Evolutionary conservation across 495 filamentous ascomycete species (phyloP).

Genomic region (Ramalina intermedia): DNA sequence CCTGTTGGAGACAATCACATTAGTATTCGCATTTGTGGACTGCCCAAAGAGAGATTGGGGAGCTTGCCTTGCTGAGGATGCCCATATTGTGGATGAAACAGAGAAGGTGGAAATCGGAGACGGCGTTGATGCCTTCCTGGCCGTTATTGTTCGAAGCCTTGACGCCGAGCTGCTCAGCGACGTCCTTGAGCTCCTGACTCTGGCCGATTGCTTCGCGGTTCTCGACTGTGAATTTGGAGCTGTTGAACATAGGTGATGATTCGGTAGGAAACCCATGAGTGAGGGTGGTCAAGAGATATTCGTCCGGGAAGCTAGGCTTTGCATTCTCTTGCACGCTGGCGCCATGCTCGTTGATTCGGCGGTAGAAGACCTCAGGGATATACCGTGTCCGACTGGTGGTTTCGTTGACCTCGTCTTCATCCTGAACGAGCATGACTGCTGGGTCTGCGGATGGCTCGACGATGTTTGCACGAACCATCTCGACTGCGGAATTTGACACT

Average conservation of each 20-base stretch:
- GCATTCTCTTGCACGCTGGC: constrained; percentile 93
- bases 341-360: constrained; percentile 90
- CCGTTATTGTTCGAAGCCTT: constrained; percentile 35
- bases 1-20: constrained; percentile 34
- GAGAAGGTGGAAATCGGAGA: constrained; percentile 90
- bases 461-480: constrained; percentile 94
- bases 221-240: constrained; percentile 66
- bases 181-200: constrained; percentile 54
- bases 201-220: constrained; percentile 77
- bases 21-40: not conserved
- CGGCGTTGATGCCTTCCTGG: constrained; percentile 45
- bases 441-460: constrained; percentile 91
- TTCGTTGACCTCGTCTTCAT: constrained; percentile 73
- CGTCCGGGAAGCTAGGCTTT: constrained; percentile 88
- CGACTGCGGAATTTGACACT: constrained; percentile 83
- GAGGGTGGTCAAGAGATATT: constrained; percentile 88
- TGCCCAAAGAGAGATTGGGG: not conserved
- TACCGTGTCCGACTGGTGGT: constrained; percentile 62
- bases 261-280: constrained; percentile 90
- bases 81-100: constrained; percentile 69
- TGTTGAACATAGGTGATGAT: constrained; percentile 57
- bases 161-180: constrained; percentile 47
- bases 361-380: constrained; percentile 95
- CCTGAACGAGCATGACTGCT: constrained; percentile 82
- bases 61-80: constrained; percentile 66